Percentiles rank a stretch among this genome's conserved stretches.
Evolutionary conservation across 805 yeast genomes (phyloP).

Genomic region (Ogataea methanolica): DNA sequence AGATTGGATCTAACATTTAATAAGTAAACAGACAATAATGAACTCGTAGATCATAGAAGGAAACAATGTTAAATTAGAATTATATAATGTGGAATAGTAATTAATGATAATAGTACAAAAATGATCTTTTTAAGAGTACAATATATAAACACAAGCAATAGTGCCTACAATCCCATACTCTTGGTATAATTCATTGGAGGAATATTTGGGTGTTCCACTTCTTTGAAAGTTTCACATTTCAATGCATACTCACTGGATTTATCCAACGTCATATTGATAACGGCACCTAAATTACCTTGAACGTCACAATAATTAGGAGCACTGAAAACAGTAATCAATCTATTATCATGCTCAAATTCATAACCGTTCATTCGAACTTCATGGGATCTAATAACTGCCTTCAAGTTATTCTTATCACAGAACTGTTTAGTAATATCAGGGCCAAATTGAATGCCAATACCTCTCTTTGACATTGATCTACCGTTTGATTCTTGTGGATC

Average conservation of each 20-base stretch:
- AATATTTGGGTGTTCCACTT: conserved; percentile 85
- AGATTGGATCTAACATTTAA: conserved; percentile 13
- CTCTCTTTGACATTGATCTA: conserved; percentile 85
- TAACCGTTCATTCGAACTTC: conserved; percentile 93
- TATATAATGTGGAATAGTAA: too few species aligned
- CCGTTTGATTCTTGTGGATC: conserved; percentile 85
- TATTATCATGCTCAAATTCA: conserved; percentile 80
- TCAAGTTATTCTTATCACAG: conserved; percentile 64
- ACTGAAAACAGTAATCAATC: conserved; percentile 88
- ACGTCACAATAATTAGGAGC: conserved; percentile 98
- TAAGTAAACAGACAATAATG: background rate
- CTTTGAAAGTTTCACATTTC: conserved; percentile 59
- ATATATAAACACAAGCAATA: conserved; percentile 35
- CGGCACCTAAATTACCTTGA: conserved; percentile 88
- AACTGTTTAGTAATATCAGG: conserved; percentile 87
- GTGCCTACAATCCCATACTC: conserved; percentile 3
- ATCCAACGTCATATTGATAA: conserved; percentile 59
- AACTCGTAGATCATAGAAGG: background rate
- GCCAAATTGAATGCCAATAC: conserved; percentile 94
- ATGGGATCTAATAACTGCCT: conserved; percentile 86
- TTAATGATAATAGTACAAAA: background rate
- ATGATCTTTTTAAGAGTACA: background rate
- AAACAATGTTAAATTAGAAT: too few species aligned
- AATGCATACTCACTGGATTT: conserved; percentile 44
- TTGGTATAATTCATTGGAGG: conserved; percentile 91